phyloP scores from a whole-genome alignment of 768 basidiomycete species.

The Pulveroboletus sp. region DNA sequence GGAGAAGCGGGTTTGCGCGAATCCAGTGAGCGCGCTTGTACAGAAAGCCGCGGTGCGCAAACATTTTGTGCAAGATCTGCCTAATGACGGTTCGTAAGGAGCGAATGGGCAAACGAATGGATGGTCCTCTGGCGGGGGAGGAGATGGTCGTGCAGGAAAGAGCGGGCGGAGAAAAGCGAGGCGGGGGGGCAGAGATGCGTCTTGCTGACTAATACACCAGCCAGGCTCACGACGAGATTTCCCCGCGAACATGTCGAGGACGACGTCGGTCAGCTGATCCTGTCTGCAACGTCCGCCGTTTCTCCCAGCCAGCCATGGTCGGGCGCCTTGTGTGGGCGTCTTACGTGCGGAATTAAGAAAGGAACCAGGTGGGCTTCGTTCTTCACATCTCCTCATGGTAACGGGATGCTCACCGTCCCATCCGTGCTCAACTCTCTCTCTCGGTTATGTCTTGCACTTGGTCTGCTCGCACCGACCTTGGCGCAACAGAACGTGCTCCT shows the following conservation, averaged over 20 bases:
- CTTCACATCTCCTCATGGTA: constrained; percentile 5
- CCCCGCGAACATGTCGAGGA: too few species aligned
- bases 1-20: constrained; percentile 5
- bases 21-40: constrained; percentile 14
- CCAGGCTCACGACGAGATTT: too few species aligned
- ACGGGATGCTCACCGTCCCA: constrained; percentile 1
- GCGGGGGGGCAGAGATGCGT: too few species aligned
- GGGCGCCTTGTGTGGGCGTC: not conserved
- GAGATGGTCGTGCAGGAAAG: not conserved
- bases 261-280: not conserved
- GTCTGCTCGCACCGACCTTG: not conserved
- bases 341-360: constrained; percentile 10
- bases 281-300: too few species aligned
- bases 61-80: constrained; percentile 4
- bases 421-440: constrained; percentile 21
- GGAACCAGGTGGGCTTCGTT: not conserved
- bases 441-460: constrained; percentile 11
- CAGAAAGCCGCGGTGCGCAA: constrained; percentile 8
- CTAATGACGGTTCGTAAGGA: constrained; percentile 19
- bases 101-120: constrained; percentile 20
- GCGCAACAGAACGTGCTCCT: constrained; percentile 24
- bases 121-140: not conserved
- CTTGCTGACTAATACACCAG: constrained; percentile 11
- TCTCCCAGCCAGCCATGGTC: not conserved
- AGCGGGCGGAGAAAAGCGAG: too few species aligned